phyloP scores from a whole-genome alignment of 116 monocot species.

The Zostera marina region DNA sequence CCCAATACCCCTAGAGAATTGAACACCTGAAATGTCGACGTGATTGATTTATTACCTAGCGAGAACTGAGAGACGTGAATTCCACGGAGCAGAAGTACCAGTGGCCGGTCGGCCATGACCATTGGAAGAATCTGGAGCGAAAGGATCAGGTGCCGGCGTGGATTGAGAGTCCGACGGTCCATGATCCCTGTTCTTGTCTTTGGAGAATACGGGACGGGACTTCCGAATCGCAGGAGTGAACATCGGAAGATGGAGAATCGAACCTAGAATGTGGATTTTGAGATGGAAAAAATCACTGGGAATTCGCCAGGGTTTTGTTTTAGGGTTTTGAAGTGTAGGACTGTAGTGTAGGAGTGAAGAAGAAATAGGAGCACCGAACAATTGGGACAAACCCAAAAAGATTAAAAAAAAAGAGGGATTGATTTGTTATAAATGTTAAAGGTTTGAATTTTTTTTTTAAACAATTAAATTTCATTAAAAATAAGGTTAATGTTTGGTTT shows the following conservation, averaged over 20 bases:
- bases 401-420: too few relatives aligned
- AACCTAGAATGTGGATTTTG: too few relatives aligned
- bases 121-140: not conserved
- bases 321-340: too few relatives aligned
- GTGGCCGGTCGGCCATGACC: slow-evolving; percentile 46
- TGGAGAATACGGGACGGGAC: slow-evolving; percentile 13
- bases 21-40: too few relatives aligned
- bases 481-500: too few relatives aligned
- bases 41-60: slow-evolving; percentile 41
- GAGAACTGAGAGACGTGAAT: slow-evolving; percentile 64
- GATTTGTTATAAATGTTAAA: too few relatives aligned
- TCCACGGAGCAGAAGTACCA: slow-evolving; percentile 90
- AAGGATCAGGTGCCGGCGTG: slow-evolving; percentile 11
- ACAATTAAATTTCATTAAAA: too few relatives aligned
- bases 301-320: not conserved
- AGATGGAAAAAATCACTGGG: too few relatives aligned
- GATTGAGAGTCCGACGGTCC: slow-evolving; percentile 20
- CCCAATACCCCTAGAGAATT: not conserved
- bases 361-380: too few relatives aligned
- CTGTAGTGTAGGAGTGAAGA: too few relatives aligned
- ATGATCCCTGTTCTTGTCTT: slow-evolving; percentile 12
- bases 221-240: slow-evolving; percentile 77
- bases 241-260: slow-evolving; percentile 18
- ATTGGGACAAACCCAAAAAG: too few relatives aligned
- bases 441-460: too few relatives aligned